Evolutionary conservation across 768 basidiomycete species (phyloP).

Genomic region (Obba rivulosa): DNA sequence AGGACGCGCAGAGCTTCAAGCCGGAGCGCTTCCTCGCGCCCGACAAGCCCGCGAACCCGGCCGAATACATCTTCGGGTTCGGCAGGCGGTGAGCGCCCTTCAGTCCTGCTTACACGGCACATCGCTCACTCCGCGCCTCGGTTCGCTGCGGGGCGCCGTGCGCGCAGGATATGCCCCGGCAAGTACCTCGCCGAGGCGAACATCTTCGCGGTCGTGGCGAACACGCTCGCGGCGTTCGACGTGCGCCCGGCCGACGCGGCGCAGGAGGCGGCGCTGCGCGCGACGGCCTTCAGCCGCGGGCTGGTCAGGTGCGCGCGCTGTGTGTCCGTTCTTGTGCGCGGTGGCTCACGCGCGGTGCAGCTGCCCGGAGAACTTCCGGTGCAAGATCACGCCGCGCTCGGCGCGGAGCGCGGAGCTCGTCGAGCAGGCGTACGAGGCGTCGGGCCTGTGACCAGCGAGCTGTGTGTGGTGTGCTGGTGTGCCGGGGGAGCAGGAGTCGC

Average conservation of each 20-base stretch:
- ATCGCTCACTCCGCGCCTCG: no score
- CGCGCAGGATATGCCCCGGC: slow-evolving; percentile 43
- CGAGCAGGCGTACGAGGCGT: no score
- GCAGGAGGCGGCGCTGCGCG: slow-evolving; percentile 32
- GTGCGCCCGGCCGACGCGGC: slow-evolving; percentile 37
- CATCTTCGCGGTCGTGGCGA: slow-evolving; percentile 40
- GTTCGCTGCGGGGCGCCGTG: slow-evolving; percentile 6
- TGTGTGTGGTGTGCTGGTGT: no score
- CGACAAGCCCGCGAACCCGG: slow-evolving; percentile 13
- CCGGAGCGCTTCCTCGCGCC: slow-evolving; percentile 23
- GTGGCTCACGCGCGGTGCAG: no score
- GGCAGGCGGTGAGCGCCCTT: slow-evolving; percentile 24
- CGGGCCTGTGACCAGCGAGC: no score
- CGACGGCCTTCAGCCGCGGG: slow-evolving; percentile 33
- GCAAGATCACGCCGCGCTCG: not conserved
- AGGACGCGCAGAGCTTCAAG: slow-evolving; percentile 19
- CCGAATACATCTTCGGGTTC: slow-evolving; percentile 29
- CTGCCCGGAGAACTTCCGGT: not conserved
- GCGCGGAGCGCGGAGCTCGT: not conserved
- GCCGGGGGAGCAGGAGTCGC: no score
- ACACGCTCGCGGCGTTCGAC: slow-evolving; percentile 40
- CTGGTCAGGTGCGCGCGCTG: slow-evolving; percentile 35
- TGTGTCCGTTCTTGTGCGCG: not conserved
- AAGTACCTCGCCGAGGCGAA: slow-evolving; percentile 43
- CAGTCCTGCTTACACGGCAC: no score